These are phyloP conservation scores for Wickerhamiella brachini DNA, from an alignment of 805 yeast genomes.

Conservation along the genomic window DNA sequence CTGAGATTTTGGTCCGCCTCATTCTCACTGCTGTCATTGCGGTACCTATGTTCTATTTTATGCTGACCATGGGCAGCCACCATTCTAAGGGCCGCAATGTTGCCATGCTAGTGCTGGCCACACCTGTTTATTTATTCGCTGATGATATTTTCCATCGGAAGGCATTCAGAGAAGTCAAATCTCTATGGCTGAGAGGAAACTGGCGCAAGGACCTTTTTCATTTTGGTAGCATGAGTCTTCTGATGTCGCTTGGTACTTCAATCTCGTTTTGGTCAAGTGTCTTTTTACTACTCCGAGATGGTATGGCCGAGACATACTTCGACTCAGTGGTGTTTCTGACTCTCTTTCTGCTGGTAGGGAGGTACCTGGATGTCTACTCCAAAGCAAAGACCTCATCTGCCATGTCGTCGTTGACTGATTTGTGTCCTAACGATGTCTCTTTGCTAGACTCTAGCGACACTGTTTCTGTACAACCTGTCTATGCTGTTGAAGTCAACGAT, in stretches of 20 bases:
- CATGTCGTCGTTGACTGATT: constrained; percentile 36
- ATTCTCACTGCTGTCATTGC: constrained; percentile 35
- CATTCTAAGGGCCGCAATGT: constrained; percentile 48
- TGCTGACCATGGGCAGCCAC: constrained; percentile 50
- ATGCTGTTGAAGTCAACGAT: constrained; percentile 74
- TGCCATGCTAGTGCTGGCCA: constrained; percentile 49
- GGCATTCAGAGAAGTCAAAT: constrained; percentile 43
- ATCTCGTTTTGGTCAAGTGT: constrained; percentile 60
- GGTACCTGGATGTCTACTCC: constrained; percentile 51
- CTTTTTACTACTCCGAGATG: constrained; percentile 36
- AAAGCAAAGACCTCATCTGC: constrained; percentile 57
- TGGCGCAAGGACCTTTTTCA: constrained; percentile 44
- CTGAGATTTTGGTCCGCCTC: constrained; percentile 35
- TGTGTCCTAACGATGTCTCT: constrained; percentile 36
- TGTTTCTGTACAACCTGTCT: constrained; percentile 12
- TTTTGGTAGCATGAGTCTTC: constrained; percentile 67
- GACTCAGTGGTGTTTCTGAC: constrained; percentile 70
- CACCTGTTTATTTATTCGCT: constrained; percentile 62
- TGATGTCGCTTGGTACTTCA: constrained; percentile 60
- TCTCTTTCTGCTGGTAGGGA: constrained; percentile 56
- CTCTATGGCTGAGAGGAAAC: constrained; percentile 36
- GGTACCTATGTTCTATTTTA: constrained; percentile 39
- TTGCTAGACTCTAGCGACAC: constrained; percentile 8
- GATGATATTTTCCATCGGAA: constrained; percentile 61
- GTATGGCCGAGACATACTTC: constrained; percentile 46